A percentile compares a stretch with the other conserved stretches of the same genome.
Evolutionary conservation across 139 green algal genomes (phyloP).

Genomic region (Medakamo hakoo): DNA sequence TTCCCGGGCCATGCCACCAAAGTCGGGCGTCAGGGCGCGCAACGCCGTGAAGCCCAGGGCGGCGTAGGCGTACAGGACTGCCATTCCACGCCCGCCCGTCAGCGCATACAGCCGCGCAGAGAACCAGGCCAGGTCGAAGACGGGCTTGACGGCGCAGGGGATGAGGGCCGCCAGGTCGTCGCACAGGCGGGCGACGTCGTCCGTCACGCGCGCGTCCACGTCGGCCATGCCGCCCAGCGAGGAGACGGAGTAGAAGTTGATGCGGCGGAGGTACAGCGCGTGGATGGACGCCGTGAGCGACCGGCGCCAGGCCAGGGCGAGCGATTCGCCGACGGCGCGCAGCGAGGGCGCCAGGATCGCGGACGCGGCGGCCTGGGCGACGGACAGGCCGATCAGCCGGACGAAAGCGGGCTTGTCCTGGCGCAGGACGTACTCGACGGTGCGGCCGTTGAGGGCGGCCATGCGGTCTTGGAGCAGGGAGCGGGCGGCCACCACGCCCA

Average conservation of each 20-base stretch:
- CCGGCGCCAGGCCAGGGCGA: constrained; percentile 45
- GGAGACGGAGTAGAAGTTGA: constrained; percentile 33
- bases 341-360: constrained; percentile 48
- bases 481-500: constrained; percentile 32
- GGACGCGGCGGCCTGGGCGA: constrained; percentile 33
- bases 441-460: constrained; percentile 45
- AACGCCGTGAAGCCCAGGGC: constrained; percentile 33
- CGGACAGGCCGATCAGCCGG: constrained; percentile 27
- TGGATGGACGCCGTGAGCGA: constrained; percentile 29
- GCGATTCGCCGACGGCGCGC: constrained; percentile 34
- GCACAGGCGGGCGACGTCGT: constrained; percentile 44
- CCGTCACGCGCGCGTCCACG: constrained; percentile 40
- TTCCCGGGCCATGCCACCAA: constrained; percentile 20
- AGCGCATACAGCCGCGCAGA: constrained; percentile 30
- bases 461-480: constrained; percentile 51
- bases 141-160: constrained; percentile 50
- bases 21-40: constrained; percentile 39
- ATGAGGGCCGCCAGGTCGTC: constrained; percentile 48
- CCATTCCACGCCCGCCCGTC: constrained; percentile 35
- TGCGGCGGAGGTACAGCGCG: constrained; percentile 35
- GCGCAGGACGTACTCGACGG: constrained; percentile 45
- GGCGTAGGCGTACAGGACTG: constrained; percentile 54
- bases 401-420: constrained; percentile 37
- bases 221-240: constrained; percentile 36
- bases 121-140: constrained; percentile 59